Base-by-base conservation (phyloP, 208 protist species). In the Jaenimonas drosophilae region DNA sequence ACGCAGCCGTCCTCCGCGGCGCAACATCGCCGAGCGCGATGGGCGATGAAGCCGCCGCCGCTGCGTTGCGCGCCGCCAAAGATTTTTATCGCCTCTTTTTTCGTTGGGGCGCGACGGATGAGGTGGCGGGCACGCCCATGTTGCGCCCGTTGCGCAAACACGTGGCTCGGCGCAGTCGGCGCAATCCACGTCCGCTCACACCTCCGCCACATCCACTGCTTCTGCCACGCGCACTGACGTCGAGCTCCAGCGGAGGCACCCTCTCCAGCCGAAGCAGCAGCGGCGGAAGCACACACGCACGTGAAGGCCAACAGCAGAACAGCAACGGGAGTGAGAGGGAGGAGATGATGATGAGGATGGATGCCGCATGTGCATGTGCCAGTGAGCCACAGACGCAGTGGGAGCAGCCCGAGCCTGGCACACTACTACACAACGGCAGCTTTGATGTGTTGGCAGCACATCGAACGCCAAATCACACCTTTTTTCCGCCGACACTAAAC, bases 401-500 rank as follows among this genome's bases (percentile, higher is more conserved):
- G n/a, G n/a, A n/a, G n/a, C n/a, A n/a, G n/a, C n/a, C n/a, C n/a
- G n/a, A n/a, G n/a, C n/a, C n/a, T n/a, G n/a, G n/a, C n/a, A n/a
- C n/a, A n/a, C n/a, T n/a, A n/a, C n/a, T n/a, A n/a, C n/a, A n/a
- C n/a, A n/a, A n/a, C n/a, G n/a, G n/a, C n/a, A n/a, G n/a, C n/a
- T n/a, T n/a, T n/a, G n/a, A n/a, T 31, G 11, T 12, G 58, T 76
- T 1, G 47, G 42, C 20, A 54, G 70, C 59, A 69, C 66, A 0
- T n/a, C n/a, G n/a, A n/a, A n/a, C n/a, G n/a, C 31, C 49, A 2
- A 70, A 73, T 40, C 75, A 83, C 55, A 73, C 64, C 27, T 78
- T 76, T 27, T 76, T 72, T 28, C 64, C 74, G 0, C 70, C 65
- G 16, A 41, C 51, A 23, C 59, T 83, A 17, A 56, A 31, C 5